Percentiles rank a stretch among this genome's conserved stretches.
Conservation (phyloP, 352 stramenopile genomes). For the Ochromonadaceae sp. region DNA sequence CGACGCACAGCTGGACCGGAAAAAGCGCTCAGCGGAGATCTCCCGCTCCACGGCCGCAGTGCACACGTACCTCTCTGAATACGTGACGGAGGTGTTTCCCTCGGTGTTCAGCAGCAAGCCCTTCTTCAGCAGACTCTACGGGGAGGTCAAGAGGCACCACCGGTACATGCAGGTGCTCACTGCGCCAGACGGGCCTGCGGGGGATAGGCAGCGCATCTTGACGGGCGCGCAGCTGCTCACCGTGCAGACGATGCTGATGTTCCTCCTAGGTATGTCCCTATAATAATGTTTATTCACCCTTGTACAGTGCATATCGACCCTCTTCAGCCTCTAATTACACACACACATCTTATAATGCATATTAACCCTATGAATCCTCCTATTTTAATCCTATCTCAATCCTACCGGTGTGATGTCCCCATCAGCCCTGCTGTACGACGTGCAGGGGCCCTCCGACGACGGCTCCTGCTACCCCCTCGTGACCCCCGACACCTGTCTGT, state of each 20-base stretch:
- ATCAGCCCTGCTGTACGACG: background rate
- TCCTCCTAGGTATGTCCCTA: background rate
- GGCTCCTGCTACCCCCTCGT: too few relatives aligned
- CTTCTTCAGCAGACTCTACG: background rate
- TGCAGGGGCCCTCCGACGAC: background rate
- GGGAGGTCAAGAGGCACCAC: background rate
- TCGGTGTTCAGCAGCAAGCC: background rate
- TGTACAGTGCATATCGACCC: too few relatives aligned
- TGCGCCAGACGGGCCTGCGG: background rate
- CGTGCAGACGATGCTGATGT: slow-evolving; percentile 1
- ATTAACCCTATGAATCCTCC: too few relatives aligned
- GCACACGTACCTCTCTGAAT: background rate
- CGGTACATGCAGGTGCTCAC: background rate
- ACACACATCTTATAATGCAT: too few relatives aligned
- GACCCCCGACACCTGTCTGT: too few relatives aligned
- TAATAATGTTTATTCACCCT: too few relatives aligned
- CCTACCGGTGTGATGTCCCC: too few relatives aligned
- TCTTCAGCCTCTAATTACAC: too few relatives aligned
- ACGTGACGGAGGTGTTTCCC: background rate
- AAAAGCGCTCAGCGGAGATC: background rate
- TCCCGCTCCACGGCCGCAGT: background rate
- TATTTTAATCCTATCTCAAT: too few relatives aligned
- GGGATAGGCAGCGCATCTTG: background rate
- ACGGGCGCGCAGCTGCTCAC: background rate
- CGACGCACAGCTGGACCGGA: too few relatives aligned